Conservation (phyloP, 2,329 filamentous ascomycete species). For the Paraphaeosphaeria minitans region DNA sequence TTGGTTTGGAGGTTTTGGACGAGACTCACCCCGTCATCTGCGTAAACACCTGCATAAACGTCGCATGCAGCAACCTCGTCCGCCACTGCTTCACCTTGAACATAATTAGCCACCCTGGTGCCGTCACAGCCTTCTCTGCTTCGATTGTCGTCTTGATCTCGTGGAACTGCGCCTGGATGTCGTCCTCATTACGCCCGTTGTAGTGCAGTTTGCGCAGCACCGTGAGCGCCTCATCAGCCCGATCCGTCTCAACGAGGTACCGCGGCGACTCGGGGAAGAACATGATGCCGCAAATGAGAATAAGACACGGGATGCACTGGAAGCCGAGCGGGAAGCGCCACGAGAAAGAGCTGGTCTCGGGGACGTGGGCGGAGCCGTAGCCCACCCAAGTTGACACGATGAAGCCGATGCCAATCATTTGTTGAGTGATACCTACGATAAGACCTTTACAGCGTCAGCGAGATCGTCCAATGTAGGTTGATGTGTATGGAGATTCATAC, state of each 20-base stretch:
- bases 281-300: slow-evolving; percentile 51
- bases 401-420: slow-evolving; percentile 64
- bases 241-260: slow-evolving; percentile 53
- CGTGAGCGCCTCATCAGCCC: slow-evolving; percentile 58
- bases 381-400: slow-evolving; percentile 61
- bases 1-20: no score
- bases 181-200: slow-evolving; percentile 61
- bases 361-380: slow-evolving; percentile 49
- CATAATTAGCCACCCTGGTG: slow-evolving; percentile 60
- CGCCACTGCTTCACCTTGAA: slow-evolving; percentile 65
- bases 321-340: slow-evolving; percentile 55
- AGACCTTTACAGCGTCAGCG: slow-evolving; percentile 37
- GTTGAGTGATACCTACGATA: slow-evolving; percentile 62
- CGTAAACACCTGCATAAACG: slow-evolving; percentile 67
- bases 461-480: background rate
- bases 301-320: slow-evolving; percentile 51
- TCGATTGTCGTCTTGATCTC: slow-evolving; percentile 67
- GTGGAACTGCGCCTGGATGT: slow-evolving; percentile 62
- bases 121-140: slow-evolving; percentile 61
- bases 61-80: slow-evolving; percentile 65
- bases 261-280: slow-evolving; percentile 50
- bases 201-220: slow-evolving; percentile 58
- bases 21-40: slow-evolving; percentile 61
- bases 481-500: slow-evolving; percentile 26
- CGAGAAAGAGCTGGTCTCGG: slow-evolving; percentile 44